These are phyloP conservation scores for Chrysoporthe puriensis DNA, from an alignment of 2,329 filamentous ascomycete genomes.

Conservation along the genomic window DNA sequence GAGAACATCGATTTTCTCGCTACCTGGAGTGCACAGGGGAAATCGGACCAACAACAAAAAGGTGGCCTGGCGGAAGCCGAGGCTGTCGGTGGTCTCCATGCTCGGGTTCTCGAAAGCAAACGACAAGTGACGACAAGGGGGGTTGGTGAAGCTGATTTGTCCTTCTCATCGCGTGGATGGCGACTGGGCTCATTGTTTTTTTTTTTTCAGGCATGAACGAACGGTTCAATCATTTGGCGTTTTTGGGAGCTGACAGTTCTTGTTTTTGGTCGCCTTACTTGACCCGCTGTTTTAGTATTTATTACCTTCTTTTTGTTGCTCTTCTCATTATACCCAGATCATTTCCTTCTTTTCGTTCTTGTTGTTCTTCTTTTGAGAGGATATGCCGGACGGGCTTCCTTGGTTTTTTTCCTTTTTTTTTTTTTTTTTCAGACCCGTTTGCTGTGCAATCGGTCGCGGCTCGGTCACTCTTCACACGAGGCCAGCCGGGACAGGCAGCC, in stretches of 20 bases:
- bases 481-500: not conserved
- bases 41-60: not conserved
- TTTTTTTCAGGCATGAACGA: slow-evolving; percentile 9
- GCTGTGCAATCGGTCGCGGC: not conserved
- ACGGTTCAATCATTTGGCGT: slow-evolving; percentile 21
- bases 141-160: not conserved
- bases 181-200: not conserved
- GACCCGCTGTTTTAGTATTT: slow-evolving; percentile 10
- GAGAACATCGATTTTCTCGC: slow-evolving; percentile 3
- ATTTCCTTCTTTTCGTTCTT: not conserved
- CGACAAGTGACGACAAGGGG: not conserved
- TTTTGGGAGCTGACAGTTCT: slow-evolving; percentile 9
- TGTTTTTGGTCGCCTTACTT: slow-evolving; percentile 11
- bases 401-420: not conserved
- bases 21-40: not conserved
- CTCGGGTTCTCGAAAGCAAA: slow-evolving; percentile 5
- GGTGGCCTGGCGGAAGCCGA: not conserved
- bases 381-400: not conserved
- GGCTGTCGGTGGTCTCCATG: slow-evolving; percentile 6
- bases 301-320: slow-evolving; percentile 7
- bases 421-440: not conserved
- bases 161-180: not conserved
- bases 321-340: slow-evolving; percentile 22
- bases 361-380: not conserved
- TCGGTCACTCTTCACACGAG: not conserved